phyloP scores from a whole-genome alignment of 148 eudicot genomes.

The Tetragonia tetragonoides region DNA sequence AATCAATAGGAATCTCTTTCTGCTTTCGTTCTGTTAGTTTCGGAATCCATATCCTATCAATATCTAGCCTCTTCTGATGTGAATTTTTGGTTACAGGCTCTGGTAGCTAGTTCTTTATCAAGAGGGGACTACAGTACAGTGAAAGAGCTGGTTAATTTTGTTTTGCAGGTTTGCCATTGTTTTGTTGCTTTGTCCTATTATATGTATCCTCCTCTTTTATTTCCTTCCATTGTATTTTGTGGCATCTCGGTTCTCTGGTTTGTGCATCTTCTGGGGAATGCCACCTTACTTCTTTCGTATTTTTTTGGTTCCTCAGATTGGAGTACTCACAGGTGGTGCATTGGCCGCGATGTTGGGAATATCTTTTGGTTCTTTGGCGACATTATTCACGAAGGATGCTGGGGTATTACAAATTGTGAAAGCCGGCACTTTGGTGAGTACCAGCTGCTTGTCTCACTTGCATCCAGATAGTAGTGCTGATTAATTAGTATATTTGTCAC shows the following conservation, averaged over 20 bases:
- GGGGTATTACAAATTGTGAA: slow-evolving; percentile 61
- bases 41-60: background rate
- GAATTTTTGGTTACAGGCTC: slow-evolving; percentile 45
- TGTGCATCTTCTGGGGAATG: background rate
- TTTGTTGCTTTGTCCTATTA: background rate
- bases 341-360: slow-evolving; percentile 68
- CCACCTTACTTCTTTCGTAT: slow-evolving; percentile 4
- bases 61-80: background rate
- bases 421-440: slow-evolving; percentile 71
- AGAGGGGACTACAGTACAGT: slow-evolving; percentile 58
- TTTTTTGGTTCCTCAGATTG: slow-evolving; percentile 46
- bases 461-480: background rate
- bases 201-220: background rate
- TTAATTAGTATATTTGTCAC: background rate
- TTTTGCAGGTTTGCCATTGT: slow-evolving; percentile 53
- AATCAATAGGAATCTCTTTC: too few relatives aligned
- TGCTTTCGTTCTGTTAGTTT: background rate
- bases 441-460: slow-evolving; percentile 3
- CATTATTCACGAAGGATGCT: slow-evolving; percentile 67
- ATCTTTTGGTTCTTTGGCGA: slow-evolving; percentile 64
- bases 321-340: slow-evolving; percentile 55
- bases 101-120: slow-evolving; percentile 77
- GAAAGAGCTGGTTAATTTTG: slow-evolving; percentile 65
- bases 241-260: background rate
- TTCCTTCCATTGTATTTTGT: background rate